phyloP scores from a whole-genome alignment of 1,139 yeast species.

The Saccharomyces pastorianus region DNA sequence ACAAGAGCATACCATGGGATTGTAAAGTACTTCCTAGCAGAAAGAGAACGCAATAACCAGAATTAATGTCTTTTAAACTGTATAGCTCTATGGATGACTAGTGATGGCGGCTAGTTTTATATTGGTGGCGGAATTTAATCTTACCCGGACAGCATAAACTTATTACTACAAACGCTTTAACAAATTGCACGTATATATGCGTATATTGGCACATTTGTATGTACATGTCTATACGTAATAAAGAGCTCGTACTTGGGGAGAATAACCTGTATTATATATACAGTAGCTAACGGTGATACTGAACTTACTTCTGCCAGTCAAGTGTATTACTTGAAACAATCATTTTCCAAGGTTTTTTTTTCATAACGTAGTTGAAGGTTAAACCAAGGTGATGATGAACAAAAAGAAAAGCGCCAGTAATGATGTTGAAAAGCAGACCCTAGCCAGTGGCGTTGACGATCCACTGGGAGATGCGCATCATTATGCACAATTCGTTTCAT shows the following conservation, averaged over 20 bases:
- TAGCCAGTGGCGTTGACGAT: neutral
- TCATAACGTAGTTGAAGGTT: neutral
- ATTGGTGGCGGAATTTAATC: too few relatives aligned
- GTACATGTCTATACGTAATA: neutral
- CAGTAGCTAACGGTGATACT: neutral
- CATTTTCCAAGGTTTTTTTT: neutral
- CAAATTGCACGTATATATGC: neutral
- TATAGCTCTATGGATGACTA: neutral
- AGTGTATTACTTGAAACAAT: neutral
- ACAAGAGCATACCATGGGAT: slow-evolving; percentile 49
- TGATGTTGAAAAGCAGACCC: neutral
- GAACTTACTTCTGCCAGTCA: neutral
- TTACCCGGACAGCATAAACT: neutral
- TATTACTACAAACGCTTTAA: neutral
- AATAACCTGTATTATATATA: neutral
- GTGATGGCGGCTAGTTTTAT: neutral
- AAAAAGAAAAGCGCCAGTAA: neutral
- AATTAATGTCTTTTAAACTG: neutral
- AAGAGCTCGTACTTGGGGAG: neutral
- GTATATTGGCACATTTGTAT: neutral
- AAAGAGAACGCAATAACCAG: neutral
- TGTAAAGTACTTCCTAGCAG: slow-evolving; percentile 48
- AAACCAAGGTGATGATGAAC: neutral
- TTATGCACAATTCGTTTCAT: neutral
- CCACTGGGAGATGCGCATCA: neutral